Evolutionary conservation across 108 stramenopile species (phyloP), one percentile per base, ranked within the genome.

Genomic region (Cylindrotheca fusiformis): DNA sequence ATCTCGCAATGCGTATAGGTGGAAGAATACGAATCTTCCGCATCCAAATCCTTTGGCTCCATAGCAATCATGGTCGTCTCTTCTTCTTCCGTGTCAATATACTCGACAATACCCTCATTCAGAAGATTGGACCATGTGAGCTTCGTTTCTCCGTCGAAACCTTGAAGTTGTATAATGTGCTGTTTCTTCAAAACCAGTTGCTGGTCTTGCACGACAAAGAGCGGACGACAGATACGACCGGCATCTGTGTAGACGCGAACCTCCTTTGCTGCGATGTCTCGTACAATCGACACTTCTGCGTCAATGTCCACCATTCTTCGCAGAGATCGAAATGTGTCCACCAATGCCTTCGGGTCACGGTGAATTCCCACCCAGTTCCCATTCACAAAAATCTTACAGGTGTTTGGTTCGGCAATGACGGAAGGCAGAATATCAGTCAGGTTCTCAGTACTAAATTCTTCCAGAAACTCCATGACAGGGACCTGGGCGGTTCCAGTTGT

Each of bases 1-100:
- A 99, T 98, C 83, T 99, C 99, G 68, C 97, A 97, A 75, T 99
- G 99, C 5, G 99, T 99, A 62, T 98, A 98, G 4, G 97, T 97
- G 49, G 88, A 83, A 18, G 93, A 94, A 69, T 98, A 97, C 2
- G 90, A 80, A 36, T 92, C 87, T 10, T 81, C 88, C 0, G 81
- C 59, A 51, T 81, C 77, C 55, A 99, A 68, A 81, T 99, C 97
- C 60, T 80, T 81, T 18, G 95, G 95, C 48, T 94, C 91, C 97
- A 99, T 98, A 51, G 98, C 97, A 68, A 99, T 91, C 97, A 98
- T 97, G 3, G 95, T 90, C 8, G 96, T 98, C 80, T 99, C 97
- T 73, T 99, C 98, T 69, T 99, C 97, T 82, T 98, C 97, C 24
- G 97, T 97, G 65, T 99, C 99, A 64, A 99, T 84, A 67, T 94